Conservation (phyloP, 1,284 basidiomycete genomes). For the Tilletia walkeri region DNA sequence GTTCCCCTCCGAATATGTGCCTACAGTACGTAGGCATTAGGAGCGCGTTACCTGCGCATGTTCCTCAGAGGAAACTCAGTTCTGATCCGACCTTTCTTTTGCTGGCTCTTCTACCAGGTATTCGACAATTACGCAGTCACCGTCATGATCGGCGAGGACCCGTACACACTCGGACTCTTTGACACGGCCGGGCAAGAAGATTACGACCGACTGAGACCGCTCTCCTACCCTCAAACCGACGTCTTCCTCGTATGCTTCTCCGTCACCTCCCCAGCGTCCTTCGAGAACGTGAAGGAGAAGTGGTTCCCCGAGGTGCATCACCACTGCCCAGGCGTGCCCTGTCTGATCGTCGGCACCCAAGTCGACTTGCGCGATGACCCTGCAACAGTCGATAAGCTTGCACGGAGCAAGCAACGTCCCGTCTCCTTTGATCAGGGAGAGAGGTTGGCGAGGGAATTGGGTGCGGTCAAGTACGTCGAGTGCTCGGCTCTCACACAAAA, state of each 20-base stretch:
- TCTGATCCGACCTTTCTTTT: constrained; percentile 8
- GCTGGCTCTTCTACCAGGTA: constrained; percentile 61
- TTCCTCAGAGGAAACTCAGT: too few species aligned
- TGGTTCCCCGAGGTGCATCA: constrained; percentile 99
- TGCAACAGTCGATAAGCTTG: constrained; percentile 89
- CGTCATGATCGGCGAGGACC: constrained; percentile 99
- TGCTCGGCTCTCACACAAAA: constrained; percentile 98
- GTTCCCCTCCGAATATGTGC: constrained; percentile 79
- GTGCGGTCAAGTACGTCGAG: constrained; percentile 98
- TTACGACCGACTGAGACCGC: constrained; percentile 95
- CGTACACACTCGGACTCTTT: constrained; percentile 95
- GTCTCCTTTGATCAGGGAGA: constrained; percentile 86
- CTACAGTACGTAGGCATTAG: constrained; percentile 63
- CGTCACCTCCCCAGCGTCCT: constrained; percentile 95
- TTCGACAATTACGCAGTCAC: constrained; percentile 98
- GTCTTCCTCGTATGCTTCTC: constrained; percentile 99
- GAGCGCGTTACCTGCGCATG: too few species aligned
- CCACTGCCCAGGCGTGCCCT: constrained; percentile 99
- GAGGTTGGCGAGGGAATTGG: constrained; percentile 87
- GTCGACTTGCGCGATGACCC: constrained; percentile 93
- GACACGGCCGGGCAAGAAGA: constrained; percentile 99
- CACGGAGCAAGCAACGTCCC: constrained; percentile 91
- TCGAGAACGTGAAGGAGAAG: constrained; percentile 99
- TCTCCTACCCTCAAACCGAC: constrained; percentile 99
- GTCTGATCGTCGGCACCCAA: constrained; percentile 98